Evolutionary conservation across 768 basidiomycete genomes (phyloP).

Genomic region (Cystofilobasidium capitatum): DNA sequence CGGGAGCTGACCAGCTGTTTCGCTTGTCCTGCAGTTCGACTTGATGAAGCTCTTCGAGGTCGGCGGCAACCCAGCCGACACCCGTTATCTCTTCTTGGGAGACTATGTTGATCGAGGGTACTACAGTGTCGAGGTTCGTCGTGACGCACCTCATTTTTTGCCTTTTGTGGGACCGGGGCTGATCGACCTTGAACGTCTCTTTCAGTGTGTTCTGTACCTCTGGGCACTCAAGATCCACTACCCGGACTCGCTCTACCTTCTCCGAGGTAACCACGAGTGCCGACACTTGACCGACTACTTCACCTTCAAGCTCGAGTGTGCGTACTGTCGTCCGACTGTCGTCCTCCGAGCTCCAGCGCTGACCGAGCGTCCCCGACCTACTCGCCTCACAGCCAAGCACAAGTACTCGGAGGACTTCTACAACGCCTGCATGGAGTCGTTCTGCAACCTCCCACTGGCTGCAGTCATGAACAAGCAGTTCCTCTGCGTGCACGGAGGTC

Average conservation of each 20-base stretch:
- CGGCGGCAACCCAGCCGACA: conserved; percentile 86
- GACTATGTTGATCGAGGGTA: conserved; percentile 27
- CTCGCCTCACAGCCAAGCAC: conserved; percentile 67
- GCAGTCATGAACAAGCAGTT: conserved; percentile 99
- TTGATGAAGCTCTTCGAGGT: conserved; percentile 93
- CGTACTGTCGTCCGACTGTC: background rate
- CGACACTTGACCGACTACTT: conserved; percentile 28
- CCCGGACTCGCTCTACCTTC: conserved; percentile 23
- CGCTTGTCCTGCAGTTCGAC: conserved; percentile 54
- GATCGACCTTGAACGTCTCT: background rate
- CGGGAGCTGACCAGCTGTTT: background rate
- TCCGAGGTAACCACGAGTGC: conserved; percentile 27
- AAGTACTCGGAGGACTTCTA: conserved; percentile 97
- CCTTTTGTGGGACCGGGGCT: background rate
- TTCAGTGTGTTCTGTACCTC: conserved; percentile 26
- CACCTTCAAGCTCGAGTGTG: conserved; percentile 28
- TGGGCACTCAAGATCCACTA: conserved; percentile 29
- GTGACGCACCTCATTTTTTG: background rate
- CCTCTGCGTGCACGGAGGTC: conserved; percentile 92
- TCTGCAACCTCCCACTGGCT: conserved; percentile 87
- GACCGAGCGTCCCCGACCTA: background rate
- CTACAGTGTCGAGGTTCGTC: conserved; percentile 25
- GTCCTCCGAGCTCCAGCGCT: too few species aligned
- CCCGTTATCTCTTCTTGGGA: conserved; percentile 51
- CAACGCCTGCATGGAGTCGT: conserved; percentile 96